Evolutionary conservation across 2,329 filamentous ascomycete genomes (phyloP), one percentile per base, ranked within the genome.

Genomic region (Didymella glomerata): DNA sequence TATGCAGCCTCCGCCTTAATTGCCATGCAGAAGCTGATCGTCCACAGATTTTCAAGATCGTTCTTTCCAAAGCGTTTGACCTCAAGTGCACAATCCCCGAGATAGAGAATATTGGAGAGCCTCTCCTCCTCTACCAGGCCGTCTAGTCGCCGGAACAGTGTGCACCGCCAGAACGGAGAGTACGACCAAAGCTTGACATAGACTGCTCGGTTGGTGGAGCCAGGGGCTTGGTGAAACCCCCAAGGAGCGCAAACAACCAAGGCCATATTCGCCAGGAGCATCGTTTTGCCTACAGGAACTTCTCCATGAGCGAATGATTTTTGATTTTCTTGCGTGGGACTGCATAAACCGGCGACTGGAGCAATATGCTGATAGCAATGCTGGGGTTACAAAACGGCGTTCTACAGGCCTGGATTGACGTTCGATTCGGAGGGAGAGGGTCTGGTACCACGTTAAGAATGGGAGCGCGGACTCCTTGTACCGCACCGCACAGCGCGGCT

Each of bases 41-140:
- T 16, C 10, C 20, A 8, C 71, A 98, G 94, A 99, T 99, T 75
- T 99, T 99, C 87, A 99, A 99, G 80, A 99, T 99, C 70, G 95
- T 99, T 57, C 86, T 99, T 24, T 97, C 94, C 65, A 99, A 99
- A 81, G 95, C 95, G 2, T 99, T 99, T 76, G 95, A 99, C 77
- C 86, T 99, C 58, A 97, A 97, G 79, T 99, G 95, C 83, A 99
- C 95, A 28, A 98, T 99, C 75, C 95, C 95, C 47, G 95, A 99
- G 80, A 98, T 99, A 78, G 94, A 97, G 80, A 96, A 98, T 77
- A 90, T 97, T 57, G 95, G 95, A 79, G 95, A 99, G 80, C 95
- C 95, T 22, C 84, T 99, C 49, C 85, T 99, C 46, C 86, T 99
- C 65, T 99, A 99, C 68, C 81, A 83, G 67, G 74, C 78, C 63